phyloP scores from a whole-genome alignment of 306 rosid species.

The Prinsepia uniflora region DNA sequence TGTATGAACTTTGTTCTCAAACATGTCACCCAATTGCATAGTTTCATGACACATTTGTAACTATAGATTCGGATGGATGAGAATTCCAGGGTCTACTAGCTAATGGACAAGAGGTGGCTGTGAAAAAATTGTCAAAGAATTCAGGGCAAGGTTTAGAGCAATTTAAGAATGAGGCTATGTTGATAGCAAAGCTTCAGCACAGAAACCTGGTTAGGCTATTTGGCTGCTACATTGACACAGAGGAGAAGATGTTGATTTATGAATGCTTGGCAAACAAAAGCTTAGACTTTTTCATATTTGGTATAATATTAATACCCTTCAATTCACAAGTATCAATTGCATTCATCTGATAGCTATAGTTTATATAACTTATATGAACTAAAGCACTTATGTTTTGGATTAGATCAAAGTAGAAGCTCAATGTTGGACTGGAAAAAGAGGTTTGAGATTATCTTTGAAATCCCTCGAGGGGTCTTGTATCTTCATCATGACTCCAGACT shows the following conservation, averaged over 20 bases:
- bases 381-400: no score
- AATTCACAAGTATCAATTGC: no score
- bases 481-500: conserved; percentile 72
- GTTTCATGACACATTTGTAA: no score
- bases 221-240: conserved; percentile 51
- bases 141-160: conserved; percentile 64
- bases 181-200: conserved; percentile 73
- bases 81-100: no score
- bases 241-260: conserved; percentile 65
- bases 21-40: no score
- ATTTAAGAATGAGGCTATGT: conserved; percentile 59
- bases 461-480: conserved; percentile 63
- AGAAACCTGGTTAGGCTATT: conserved; percentile 65
- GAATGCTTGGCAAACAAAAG: conserved; percentile 64
- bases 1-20: no score
- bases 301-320: no score
- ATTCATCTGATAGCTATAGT: no score
- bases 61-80: no score
- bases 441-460: conserved; percentile 41
- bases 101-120: conserved; percentile 31
- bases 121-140: conserved; percentile 54
- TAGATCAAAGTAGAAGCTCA: conserved; percentile 37
- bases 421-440: conserved; percentile 47
- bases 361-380: no score
- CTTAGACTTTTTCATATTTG: conserved; percentile 52